These are phyloP conservation scores for Fusarium avenaceum DNA, from an alignment of 2,329 filamentous ascomycete genomes.

Conservation along the genomic window DNA sequence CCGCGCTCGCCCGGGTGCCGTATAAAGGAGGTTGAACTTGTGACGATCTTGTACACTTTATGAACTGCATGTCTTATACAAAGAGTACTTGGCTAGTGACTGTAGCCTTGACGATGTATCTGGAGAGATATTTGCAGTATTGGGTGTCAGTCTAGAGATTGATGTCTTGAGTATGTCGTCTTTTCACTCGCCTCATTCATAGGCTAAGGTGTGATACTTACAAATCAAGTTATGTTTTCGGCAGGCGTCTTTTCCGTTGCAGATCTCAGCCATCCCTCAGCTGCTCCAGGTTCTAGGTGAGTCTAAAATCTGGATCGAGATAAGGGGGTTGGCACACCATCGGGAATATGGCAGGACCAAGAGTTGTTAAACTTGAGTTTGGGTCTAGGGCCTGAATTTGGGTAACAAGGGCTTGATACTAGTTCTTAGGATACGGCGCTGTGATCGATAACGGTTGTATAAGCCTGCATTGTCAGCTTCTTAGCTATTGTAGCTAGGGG, in stretches of 20 bases:
- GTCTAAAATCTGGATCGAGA: background rate
- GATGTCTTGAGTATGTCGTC: too few relatives aligned
- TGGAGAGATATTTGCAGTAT: background rate
- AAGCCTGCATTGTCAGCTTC: accelerated
- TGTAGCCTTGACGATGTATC: too few relatives aligned
- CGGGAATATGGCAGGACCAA: background rate
- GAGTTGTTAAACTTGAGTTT: background rate
- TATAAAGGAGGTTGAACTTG: background rate
- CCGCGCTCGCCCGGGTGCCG: background rate
- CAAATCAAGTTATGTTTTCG: background rate
- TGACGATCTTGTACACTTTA: background rate
- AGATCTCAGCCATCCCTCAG: background rate
- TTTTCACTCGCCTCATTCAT: background rate
- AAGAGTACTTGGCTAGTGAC: background rate
- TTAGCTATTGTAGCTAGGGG: background rate
- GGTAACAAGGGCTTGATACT: background rate
- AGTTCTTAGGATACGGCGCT: background rate
- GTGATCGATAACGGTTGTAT: background rate
- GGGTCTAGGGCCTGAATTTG: background rate
- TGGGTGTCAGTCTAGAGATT: background rate
- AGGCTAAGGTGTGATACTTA: background rate
- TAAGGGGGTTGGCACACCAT: background rate
- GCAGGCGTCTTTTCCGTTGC: background rate
- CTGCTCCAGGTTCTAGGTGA: background rate
- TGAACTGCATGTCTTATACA: background rate